Base-by-base conservation (phyloP, 2,329 filamentous ascomycete species). In the Onygenales sp. region DNA sequence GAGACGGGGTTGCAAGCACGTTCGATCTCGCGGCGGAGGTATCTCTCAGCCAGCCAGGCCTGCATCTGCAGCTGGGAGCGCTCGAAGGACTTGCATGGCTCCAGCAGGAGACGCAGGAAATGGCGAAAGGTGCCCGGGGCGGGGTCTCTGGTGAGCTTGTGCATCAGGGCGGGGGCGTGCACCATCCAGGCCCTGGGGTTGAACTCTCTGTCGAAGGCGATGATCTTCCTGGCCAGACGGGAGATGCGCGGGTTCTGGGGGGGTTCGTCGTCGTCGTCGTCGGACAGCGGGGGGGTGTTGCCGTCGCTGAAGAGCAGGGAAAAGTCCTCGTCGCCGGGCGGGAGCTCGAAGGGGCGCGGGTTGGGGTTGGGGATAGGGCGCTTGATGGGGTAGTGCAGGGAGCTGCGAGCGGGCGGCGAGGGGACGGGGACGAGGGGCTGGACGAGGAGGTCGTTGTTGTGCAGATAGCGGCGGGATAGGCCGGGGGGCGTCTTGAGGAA, bases 41-140 rank as follows among this genome's bases (percentile, higher is more conserved):
- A 60, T 21, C 52, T 69, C 51, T 76, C 72, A 56, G 83, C 79
- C 47, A 81, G 78, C 83, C 84, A 87, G 42, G 74, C 69, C 46
- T 82, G 78, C 48, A 88, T 70, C 51, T 85, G 81, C 5, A 72
- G 67, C 64, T 87, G 85, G 48, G 86, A 82, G 59, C 81, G 79
- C 58, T 82, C 80, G 56, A 87, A 82, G 48, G 78, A 76, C 1
- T 77, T 70, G 61, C 84, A 83, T 62, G 51, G 49, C 21, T 58
- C 54, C 7, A 63, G 55, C 7, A 64, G 45, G 9, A 65, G 49
- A 2, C 62, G 34, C 21, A 64, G 39, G n/a, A 64, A 56, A 50
- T 65, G 63, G 9, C 51, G 51, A 47, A 58, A 63, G 4, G 61
- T 60, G 8, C 61, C 61, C 0, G 63, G 61, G 17, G 59, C 55